Evolutionary conservation across 1,284 basidiomycete genomes (phyloP).

Genomic region (Athelia sp.): DNA sequence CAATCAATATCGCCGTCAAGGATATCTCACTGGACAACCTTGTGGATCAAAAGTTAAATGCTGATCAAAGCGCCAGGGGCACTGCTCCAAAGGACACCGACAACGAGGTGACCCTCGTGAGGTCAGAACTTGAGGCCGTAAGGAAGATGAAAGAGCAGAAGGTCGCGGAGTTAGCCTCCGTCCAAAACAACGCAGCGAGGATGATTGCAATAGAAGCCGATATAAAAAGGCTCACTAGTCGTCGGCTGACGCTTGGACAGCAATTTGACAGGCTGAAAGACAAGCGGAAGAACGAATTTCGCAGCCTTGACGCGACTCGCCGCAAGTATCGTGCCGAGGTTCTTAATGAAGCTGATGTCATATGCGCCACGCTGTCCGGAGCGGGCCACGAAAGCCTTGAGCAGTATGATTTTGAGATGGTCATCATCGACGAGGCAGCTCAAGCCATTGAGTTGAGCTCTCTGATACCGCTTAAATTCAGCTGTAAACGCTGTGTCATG

Average conservation of each 20-base stretch:
- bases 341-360: constrained; percentile 86
- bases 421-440: constrained; percentile 98
- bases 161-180: constrained; percentile 52
- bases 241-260: constrained; percentile 60
- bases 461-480: constrained; percentile 94
- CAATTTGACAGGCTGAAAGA: constrained; percentile 78
- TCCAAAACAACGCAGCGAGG: constrained; percentile 47
- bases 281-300: constrained; percentile 69
- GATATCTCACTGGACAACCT: constrained; percentile 87
- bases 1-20: constrained; percentile 80
- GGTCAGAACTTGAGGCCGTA: constrained; percentile 64
- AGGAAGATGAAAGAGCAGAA: constrained; percentile 60
- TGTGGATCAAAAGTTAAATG: constrained; percentile 73
- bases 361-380: constrained; percentile 92
- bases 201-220: constrained; percentile 58
- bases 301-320: constrained; percentile 74
- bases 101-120: constrained; percentile 57
- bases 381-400: constrained; percentile 88
- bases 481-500: constrained; percentile 83
- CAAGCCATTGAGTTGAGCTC: constrained; percentile 96
- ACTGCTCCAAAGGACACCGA: constrained; percentile 39
- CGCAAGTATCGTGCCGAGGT: constrained; percentile 73
- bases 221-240: constrained; percentile 62
- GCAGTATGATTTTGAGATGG: constrained; percentile 88
- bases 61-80: constrained; percentile 31